Conservation (phyloP, 495 filamentous ascomycete species). For the Sabuloglossum arenarium region DNA sequence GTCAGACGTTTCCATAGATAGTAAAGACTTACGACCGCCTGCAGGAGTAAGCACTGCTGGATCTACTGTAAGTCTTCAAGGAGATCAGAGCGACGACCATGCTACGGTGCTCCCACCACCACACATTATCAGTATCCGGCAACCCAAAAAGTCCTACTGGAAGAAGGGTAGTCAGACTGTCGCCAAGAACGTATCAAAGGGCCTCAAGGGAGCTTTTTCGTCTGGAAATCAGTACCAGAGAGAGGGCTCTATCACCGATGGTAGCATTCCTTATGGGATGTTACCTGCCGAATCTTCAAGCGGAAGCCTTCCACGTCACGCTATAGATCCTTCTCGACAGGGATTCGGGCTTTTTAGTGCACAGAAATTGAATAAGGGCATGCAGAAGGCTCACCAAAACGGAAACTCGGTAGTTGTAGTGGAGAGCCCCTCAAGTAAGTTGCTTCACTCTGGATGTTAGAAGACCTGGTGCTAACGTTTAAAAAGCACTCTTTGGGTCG, state of each 20-base stretch:
- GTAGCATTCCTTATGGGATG: slow-evolving; percentile 23
- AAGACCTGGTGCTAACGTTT: neutral
- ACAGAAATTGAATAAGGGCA: slow-evolving; percentile 22
- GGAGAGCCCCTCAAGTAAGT: slow-evolving; percentile 3
- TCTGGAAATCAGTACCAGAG: slow-evolving; percentile 30
- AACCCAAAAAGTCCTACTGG: slow-evolving; percentile 94
- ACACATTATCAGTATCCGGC: slow-evolving; percentile 76
- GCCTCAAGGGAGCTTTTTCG: slow-evolving; percentile 63
- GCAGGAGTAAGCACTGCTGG: slow-evolving; percentile 13
- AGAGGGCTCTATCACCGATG: slow-evolving; percentile 30
- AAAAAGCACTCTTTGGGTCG: slow-evolving; percentile 62
- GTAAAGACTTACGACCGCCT: slow-evolving; percentile 20
- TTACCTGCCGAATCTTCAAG: slow-evolving; percentile 16
- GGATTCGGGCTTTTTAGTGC: slow-evolving; percentile 59
- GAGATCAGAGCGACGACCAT: slow-evolving; percentile 38
- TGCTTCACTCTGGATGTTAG: neutral
- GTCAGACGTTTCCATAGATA: slow-evolving; percentile 45
- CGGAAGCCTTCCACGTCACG: slow-evolving; percentile 18
- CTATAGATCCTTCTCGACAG: slow-evolving; percentile 32
- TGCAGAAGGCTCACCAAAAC: slow-evolving; percentile 26
- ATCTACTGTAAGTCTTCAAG: slow-evolving; percentile 34
- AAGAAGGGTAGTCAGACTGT: slow-evolving; percentile 88
- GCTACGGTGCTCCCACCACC: slow-evolving; percentile 52
- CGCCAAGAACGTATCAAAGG: slow-evolving; percentile 84
- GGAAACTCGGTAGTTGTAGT: slow-evolving; percentile 21